Evolutionary conservation across 2,329 filamentous ascomycete genomes (phyloP), one percentile per base, ranked within the genome.

Genomic region (Zymoseptoria passerinii): DNA sequence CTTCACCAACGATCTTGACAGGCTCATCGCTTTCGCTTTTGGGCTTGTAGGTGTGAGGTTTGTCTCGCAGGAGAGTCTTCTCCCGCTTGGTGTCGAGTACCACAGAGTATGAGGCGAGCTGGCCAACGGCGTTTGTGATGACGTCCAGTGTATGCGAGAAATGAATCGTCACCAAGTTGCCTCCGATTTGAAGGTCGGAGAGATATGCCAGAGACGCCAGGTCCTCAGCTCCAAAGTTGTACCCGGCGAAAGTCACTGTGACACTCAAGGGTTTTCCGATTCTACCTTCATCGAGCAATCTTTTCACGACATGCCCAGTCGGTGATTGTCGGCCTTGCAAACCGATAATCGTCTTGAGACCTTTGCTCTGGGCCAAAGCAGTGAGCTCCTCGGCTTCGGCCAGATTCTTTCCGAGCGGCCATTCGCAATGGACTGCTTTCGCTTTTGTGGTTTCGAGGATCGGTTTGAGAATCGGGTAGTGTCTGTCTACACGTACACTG

Each of bases 321-420:
- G 76, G 75, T 54, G 67, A 68, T 4, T 73, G 69, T 1, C 75
- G 71, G 2, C 71, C 75, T 65, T 82, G 79, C 4, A 79, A 57
- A 2, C 78, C 78, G 3, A 80, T 71, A 29, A 77, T 68, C 0
- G 76, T 80, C 50, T 70, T 72, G 16, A 76, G 69, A 0, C 72
- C 71, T 27, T 74, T 73, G 10, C 67, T 58, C 44, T 72, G 70
- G 0, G 77, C 77, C 9, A 79, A 57, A 1, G 63, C 61, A 1
- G 68, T 63, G 28, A 81, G 66, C 57, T 78, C 75, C 55, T 77
- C 72, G 1, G 76, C 72, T 62, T 80, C 72, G 0, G 66, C 60
- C 1, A 75, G 56, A 49, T 72, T 76, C 2, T 72, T 70, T 0
- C 70, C 78, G 1, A 80, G 69, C 1, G 77, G 79, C 78, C 78